phyloP scores from a whole-genome alignment of 2,329 filamentous ascomycete species.

The Beauveria sp. region DNA sequence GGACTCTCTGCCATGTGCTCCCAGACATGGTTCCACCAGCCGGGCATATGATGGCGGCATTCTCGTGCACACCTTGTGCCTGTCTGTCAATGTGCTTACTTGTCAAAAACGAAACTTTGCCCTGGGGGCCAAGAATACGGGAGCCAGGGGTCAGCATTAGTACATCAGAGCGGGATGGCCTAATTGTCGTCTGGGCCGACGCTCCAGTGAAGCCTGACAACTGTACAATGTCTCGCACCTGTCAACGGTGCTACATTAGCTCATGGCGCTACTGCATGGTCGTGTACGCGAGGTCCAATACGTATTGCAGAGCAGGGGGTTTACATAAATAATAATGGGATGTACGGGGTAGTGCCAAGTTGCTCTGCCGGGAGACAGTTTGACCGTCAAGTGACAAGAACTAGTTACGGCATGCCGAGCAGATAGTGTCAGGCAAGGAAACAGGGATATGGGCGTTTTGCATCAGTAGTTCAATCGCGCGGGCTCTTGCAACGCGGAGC shows the following conservation, averaged over 20 bases:
- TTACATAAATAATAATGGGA: not conserved
- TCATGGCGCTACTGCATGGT: constrained; percentile 3
- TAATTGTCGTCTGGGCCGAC: not conserved
- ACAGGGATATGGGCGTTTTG: not conserved
- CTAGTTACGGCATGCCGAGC: not conserved
- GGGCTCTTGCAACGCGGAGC: not conserved
- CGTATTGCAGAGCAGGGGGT: not conserved
- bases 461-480: not conserved
- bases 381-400: not conserved
- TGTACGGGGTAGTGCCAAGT: too few species aligned
- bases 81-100: not conserved
- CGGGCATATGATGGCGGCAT: not conserved
- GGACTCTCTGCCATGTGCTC: not conserved
- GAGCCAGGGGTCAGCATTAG: not conserved
- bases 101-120: not conserved
- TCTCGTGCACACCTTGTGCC: not conserved
- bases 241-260: constrained; percentile 11
- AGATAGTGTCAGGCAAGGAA: not conserved
- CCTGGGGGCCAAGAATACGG: not conserved
- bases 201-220: not conserved
- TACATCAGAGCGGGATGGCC: not conserved
- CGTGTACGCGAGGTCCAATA: not conserved
- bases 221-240: not conserved
- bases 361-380: too few species aligned
- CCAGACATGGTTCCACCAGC: not conserved